Percentiles rank a stretch among this genome's conserved stretches.
These are phyloP conservation scores for Sinapis alba DNA, from an alignment of 441 rosid species.

Conservation along the genomic window DNA sequence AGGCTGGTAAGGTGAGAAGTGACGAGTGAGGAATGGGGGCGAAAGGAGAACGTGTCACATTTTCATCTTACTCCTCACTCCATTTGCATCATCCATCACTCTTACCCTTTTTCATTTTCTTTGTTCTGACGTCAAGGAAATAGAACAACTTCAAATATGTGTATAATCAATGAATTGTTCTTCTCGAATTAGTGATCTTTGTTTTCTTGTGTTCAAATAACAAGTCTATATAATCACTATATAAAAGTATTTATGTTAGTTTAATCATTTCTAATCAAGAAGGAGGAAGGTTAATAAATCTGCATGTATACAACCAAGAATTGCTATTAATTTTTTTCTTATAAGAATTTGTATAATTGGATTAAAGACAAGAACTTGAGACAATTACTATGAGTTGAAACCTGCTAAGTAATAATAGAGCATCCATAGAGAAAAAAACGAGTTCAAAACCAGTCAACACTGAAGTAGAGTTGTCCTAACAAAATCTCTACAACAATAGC, in stretches of 20 bases:
- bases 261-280: too few species aligned
- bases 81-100: constrained; percentile 13
- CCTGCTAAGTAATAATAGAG: too few species aligned
- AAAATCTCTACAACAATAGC: constrained; percentile 13
- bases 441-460: too few species aligned
- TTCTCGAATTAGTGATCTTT: not conserved
- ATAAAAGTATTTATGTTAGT: not conserved
- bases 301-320: too few species aligned
- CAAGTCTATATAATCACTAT: not conserved
- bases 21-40: constrained; percentile 30
- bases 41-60: constrained; percentile 27
- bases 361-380: too few species aligned
- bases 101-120: not conserved
- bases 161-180: constrained; percentile 7
- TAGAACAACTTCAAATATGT: constrained; percentile 5
- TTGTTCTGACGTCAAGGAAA: not conserved
- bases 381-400: too few species aligned
- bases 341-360: too few species aligned
- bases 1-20: constrained; percentile 32
- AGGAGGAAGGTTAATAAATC: too few species aligned
- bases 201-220: not conserved
- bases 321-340: too few species aligned
- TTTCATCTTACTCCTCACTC: constrained; percentile 2
- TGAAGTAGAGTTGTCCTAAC: too few species aligned
- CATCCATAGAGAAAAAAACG: too few species aligned